These are phyloP conservation scores for Primulina huaijiensis DNA, from an alignment of 257 asterid genomes.

Conservation along the genomic window DNA sequence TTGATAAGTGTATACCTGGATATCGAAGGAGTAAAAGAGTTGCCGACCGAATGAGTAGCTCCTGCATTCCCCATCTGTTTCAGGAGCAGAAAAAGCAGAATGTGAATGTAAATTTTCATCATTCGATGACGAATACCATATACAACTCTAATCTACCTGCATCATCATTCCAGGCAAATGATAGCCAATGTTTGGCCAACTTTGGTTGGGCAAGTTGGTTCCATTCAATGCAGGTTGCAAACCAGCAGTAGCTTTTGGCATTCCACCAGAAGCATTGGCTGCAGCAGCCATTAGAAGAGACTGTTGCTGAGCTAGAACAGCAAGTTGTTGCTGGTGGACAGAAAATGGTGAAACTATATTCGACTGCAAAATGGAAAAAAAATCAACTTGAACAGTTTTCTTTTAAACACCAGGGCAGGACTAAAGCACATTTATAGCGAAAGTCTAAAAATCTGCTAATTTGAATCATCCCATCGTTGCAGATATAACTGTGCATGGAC, in stretches of 20 bases:
- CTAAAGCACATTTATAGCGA: too few relatives aligned
- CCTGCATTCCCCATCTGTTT: slow-evolving; percentile 67
- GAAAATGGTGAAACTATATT: slow-evolving; percentile 68
- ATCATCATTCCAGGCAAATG: slow-evolving; percentile 72
- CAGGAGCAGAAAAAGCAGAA: slow-evolving; percentile 23
- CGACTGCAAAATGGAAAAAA: slow-evolving; percentile 42
- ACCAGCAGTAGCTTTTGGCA: slow-evolving; percentile 46
- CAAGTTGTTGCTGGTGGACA: slow-evolving; percentile 80
- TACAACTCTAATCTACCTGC: slow-evolving; percentile 53
- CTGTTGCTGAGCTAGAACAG: slow-evolving; percentile 85
- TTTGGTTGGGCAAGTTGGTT: slow-evolving; percentile 51
- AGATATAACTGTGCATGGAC: slow-evolving; percentile 7
- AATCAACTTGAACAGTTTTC: neutral
- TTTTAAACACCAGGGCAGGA: neutral
- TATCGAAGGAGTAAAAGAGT: slow-evolving; percentile 45
- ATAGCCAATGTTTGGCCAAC: slow-evolving; percentile 64
- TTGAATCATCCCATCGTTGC: slow-evolving; percentile 5
- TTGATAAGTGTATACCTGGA: slow-evolving; percentile 48
- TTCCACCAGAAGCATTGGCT: slow-evolving; percentile 55
- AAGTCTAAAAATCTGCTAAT: neutral
- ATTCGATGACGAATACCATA: slow-evolving; percentile 16
- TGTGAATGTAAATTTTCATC: slow-evolving; percentile 14
- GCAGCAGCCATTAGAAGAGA: slow-evolving; percentile 76
- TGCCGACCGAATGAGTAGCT: slow-evolving; percentile 47
- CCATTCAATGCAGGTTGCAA: slow-evolving; percentile 53